phyloP scores from a whole-genome alignment of 2,329 filamentous ascomycete species.

The Tolypocladium tropicale region DNA sequence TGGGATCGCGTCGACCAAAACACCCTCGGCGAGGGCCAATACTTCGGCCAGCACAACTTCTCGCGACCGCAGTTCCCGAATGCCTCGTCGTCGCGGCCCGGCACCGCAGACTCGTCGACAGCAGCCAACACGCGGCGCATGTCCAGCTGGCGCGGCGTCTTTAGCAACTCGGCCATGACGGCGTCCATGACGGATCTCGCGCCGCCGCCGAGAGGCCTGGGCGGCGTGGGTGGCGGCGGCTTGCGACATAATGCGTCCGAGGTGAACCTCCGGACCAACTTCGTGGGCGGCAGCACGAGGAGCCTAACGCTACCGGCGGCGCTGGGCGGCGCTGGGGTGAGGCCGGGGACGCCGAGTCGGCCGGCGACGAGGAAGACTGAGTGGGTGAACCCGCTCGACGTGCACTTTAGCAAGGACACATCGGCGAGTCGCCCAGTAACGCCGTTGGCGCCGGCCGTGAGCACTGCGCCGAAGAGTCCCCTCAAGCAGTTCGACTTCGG shows the following conservation, averaged over 20 bases:
- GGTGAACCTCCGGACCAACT: slow-evolving; percentile 19
- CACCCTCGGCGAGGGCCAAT: slow-evolving; percentile 21
- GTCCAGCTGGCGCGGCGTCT: slow-evolving; percentile 22
- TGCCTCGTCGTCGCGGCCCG: slow-evolving; percentile 22
- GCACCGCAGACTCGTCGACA: slow-evolving; percentile 26
- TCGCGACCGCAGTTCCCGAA: slow-evolving; percentile 21
- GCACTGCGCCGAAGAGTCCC: slow-evolving; percentile 22
- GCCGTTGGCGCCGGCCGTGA: neutral
- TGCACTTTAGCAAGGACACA: slow-evolving; percentile 27
- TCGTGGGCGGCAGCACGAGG: slow-evolving; percentile 23
- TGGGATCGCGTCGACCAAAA: slow-evolving; percentile 23
- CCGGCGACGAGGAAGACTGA: slow-evolving; percentile 23
- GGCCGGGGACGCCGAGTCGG: slow-evolving; percentile 14
- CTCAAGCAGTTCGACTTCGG: slow-evolving; percentile 30
- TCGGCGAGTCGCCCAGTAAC: slow-evolving; percentile 5
- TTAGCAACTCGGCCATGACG: slow-evolving; percentile 24
- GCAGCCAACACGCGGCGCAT: slow-evolving; percentile 8
- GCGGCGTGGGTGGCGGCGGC: slow-evolving; percentile 12
- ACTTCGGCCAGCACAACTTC: slow-evolving; percentile 24
- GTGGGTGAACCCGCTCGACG: slow-evolving; percentile 38
- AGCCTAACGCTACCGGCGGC: slow-evolving; percentile 23
- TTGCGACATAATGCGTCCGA: slow-evolving; percentile 27
- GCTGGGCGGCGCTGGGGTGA: slow-evolving; percentile 17
- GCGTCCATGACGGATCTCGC: slow-evolving; percentile 36
- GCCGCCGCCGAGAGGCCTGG: slow-evolving; percentile 14